Conservation (phyloP, 2,329 filamentous ascomycete genomes). For the Aspergillus tamarii region DNA sequence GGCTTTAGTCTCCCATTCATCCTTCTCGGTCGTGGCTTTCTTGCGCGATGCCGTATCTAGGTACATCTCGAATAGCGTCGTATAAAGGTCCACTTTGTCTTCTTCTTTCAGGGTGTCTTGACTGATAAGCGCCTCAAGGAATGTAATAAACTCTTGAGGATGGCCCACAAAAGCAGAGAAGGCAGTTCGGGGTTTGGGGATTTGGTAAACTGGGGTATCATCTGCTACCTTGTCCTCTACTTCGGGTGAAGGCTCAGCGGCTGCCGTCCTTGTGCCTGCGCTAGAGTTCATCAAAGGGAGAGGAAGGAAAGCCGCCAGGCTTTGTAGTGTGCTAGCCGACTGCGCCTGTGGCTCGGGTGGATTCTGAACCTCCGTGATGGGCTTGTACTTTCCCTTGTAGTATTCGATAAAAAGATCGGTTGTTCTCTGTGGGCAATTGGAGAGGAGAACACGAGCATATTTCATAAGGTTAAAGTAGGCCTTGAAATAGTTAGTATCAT, state of each 20-base stretch:
- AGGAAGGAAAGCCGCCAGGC: constrained; percentile 79
- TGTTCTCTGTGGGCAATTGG: constrained; percentile 79
- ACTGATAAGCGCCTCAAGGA: constrained; percentile 83
- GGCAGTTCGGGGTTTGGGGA: constrained; percentile 81
- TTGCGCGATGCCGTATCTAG: constrained; percentile 81
- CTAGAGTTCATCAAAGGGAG: constrained; percentile 79
- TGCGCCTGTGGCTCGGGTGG: constrained; percentile 50
- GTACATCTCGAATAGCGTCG: constrained; percentile 98
- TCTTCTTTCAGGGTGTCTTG: constrained; percentile 71
- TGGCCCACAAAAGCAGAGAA: constrained; percentile 98
- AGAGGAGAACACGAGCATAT: constrained; percentile 86
- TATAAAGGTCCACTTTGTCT: constrained; percentile 85
- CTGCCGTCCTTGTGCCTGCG: constrained; percentile 44
- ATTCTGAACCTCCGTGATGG: constrained; percentile 65
- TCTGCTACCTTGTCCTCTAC: constrained; percentile 35
- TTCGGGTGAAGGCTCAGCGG: constrained; percentile 30
- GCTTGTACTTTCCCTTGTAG: constrained; percentile 82
- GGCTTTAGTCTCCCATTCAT: constrained; percentile 87
- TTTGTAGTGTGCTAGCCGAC: constrained; percentile 78
- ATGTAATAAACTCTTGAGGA: constrained; percentile 85
- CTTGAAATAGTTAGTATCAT: constrained; percentile 50
- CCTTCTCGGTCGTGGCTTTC: constrained; percentile 66
- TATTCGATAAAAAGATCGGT: constrained; percentile 92
- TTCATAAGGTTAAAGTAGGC: constrained; percentile 91
- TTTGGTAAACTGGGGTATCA: constrained; percentile 65